A percentile compares a stretch with the other conserved stretches of the same genome.
phyloP scores from a whole-genome alignment of 306 rosid genomes.

The Astragalus glycyphyllos region DNA sequence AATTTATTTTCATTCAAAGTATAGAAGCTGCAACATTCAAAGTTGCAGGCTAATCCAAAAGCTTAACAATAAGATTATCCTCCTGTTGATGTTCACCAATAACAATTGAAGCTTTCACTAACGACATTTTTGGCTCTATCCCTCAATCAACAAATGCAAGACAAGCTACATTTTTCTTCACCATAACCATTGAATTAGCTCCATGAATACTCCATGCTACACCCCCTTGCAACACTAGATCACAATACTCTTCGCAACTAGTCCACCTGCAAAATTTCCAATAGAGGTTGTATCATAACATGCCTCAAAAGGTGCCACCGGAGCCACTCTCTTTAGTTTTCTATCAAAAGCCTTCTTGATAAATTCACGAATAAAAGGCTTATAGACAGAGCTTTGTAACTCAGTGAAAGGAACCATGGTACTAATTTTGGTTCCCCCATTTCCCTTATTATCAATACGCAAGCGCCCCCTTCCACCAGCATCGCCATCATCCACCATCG shows the following conservation, averaged over 20 bases:
- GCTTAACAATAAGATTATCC: too few relatives aligned
- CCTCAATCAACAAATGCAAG: conserved; percentile 53
- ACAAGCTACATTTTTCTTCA: conserved; percentile 44
- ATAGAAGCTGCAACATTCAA: too few relatives aligned
- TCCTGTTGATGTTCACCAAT: conserved; percentile 39
- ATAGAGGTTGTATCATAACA: conserved; percentile 40
- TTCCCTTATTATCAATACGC: conserved; percentile 38
- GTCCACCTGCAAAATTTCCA: neutral
- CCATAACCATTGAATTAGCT: conserved; percentile 48
- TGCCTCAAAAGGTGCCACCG: conserved; percentile 47
- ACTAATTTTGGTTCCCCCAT: conserved; percentile 51
- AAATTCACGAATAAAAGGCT: conserved; percentile 42
- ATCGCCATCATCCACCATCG: too few relatives aligned
- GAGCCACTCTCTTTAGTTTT: conserved; percentile 41
- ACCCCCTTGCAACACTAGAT: conserved; percentile 41
- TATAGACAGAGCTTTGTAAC: conserved; percentile 40
- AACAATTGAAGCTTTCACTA: conserved; percentile 34
- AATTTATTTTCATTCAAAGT: too few relatives aligned
- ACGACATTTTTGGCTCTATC: neutral
- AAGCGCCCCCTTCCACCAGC: too few relatives aligned
- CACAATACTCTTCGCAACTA: conserved; percentile 41
- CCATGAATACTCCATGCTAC: conserved; percentile 45
- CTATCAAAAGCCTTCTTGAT: conserved; percentile 39
- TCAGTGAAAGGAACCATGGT: conserved; percentile 39
- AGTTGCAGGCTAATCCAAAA: too few relatives aligned